phyloP scores from a whole-genome alignment of 306 rosid genomes.

The Lablab purpureus region DNA sequence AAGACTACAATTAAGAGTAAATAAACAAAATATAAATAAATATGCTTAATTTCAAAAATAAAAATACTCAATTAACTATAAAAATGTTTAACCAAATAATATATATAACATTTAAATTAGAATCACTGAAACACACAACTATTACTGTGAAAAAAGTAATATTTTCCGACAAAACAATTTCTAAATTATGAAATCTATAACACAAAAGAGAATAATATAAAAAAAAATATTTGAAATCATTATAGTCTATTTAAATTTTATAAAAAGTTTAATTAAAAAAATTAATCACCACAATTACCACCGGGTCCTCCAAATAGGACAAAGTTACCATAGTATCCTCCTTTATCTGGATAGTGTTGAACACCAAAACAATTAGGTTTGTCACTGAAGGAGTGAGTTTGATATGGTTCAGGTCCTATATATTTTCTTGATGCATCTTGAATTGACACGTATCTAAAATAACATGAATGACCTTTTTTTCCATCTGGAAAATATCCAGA shows the following conservation, averaged over 20 bases:
- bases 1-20: no score
- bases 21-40: no score
- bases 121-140: no score
- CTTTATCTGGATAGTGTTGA: background rate
- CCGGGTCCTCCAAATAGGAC: slow-evolving; percentile 34
- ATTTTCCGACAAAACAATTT: no score
- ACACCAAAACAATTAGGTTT: background rate
- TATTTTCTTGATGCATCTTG: background rate
- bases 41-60: no score
- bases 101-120: no score
- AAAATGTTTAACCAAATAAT: no score
- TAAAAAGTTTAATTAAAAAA: background rate
- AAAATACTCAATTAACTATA: no score
- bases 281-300: background rate
- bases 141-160: no score
- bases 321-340: rapidly evolving
- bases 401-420: background rate
- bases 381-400: rapidly evolving
- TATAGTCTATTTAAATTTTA: background rate
- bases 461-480: background rate
- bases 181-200: no score
- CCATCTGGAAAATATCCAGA: background rate
- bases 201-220: no score
- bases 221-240: no score
- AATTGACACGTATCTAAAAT: background rate